Percentiles rank a stretch among this genome's conserved stretches.
phyloP scores from a whole-genome alignment of 345 rosid species.

The Boechera divaricarpa region DNA sequence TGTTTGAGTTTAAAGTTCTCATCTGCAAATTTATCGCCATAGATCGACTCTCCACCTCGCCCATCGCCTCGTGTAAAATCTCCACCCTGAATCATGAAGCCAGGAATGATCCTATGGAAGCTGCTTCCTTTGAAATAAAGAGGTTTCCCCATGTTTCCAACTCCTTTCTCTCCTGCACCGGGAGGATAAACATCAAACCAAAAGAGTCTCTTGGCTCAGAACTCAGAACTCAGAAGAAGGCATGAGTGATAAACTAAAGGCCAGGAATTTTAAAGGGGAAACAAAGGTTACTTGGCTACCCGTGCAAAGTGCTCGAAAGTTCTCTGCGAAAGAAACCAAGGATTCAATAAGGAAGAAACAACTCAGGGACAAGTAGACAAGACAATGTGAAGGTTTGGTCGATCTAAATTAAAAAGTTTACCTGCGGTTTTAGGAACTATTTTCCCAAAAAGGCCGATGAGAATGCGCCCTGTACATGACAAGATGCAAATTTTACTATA shows the following conservation, averaged over 20 bases:
- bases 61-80: constrained; percentile 96
- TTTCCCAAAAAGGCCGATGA: constrained; percentile 88
- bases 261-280: constrained; percentile 22
- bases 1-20: constrained; percentile 95
- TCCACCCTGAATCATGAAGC: constrained; percentile 97
- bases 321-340: constrained; percentile 62
- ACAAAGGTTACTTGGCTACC: constrained; percentile 77
- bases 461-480: constrained; percentile 70
- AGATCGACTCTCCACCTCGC: constrained; percentile 92
- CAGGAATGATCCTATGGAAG: constrained; percentile 92
- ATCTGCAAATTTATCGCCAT: constrained; percentile 82
- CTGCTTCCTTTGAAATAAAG: constrained; percentile 77
- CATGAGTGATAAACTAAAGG: background rate
- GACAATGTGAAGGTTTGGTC: background rate
- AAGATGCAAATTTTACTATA: constrained; percentile 20
- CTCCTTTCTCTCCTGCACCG: constrained; percentile 83
- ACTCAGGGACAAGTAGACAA: background rate
- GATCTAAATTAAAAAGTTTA: constrained; percentile 33
- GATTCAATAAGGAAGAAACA: constrained; percentile 22
- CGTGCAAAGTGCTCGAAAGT: constrained; percentile 95
- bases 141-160: constrained; percentile 81
- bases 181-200: constrained; percentile 25
- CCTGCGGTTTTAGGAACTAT: constrained; percentile 90
- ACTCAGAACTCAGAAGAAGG: constrained; percentile 13
- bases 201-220: constrained; percentile 13